Evolutionary conservation across 306 rosid genomes (phyloP).

Genomic region (Vigna unguiculata): DNA sequence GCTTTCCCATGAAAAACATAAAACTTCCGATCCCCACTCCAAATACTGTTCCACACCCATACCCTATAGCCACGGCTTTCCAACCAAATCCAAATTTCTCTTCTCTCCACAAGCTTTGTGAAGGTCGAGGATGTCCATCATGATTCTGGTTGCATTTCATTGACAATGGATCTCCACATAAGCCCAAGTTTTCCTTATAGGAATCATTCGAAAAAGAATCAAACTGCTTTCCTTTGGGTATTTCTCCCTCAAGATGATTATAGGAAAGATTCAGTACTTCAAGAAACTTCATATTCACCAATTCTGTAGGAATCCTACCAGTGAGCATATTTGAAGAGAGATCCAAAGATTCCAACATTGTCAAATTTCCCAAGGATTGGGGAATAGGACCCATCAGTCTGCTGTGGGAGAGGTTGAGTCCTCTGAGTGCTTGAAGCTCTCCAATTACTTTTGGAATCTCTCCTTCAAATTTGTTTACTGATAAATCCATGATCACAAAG

Average conservation of each 20-base stretch:
- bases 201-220: slow-evolving; percentile 45
- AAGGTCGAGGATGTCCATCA: background rate
- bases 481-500: no score
- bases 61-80: slow-evolving; percentile 47
- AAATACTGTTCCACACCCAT: slow-evolving; percentile 49
- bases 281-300: slow-evolving; percentile 26
- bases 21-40: background rate
- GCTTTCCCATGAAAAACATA: background rate
- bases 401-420: slow-evolving; percentile 49
- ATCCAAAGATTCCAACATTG: slow-evolving; percentile 48
- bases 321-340: slow-evolving; percentile 48
- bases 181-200: slow-evolving; percentile 37
- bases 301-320: slow-evolving; percentile 38
- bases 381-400: slow-evolving; percentile 46
- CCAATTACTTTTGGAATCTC: no score
- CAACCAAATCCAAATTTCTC: slow-evolving; percentile 42
- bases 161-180: slow-evolving; percentile 41
- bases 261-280: slow-evolving; percentile 38
- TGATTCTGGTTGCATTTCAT: background rate
- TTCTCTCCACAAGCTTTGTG: background rate
- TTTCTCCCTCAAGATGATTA: slow-evolving; percentile 41
- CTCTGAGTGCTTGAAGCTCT: slow-evolving; percentile 1
- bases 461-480: no score
- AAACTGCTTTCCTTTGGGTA: slow-evolving; percentile 12
- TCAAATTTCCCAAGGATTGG: slow-evolving; percentile 33